Evolutionary conservation across 495 filamentous ascomycete genomes (phyloP), one percentile per base, ranked within the genome.

Genomic region (Umbilicaria muhlenbergii): DNA sequence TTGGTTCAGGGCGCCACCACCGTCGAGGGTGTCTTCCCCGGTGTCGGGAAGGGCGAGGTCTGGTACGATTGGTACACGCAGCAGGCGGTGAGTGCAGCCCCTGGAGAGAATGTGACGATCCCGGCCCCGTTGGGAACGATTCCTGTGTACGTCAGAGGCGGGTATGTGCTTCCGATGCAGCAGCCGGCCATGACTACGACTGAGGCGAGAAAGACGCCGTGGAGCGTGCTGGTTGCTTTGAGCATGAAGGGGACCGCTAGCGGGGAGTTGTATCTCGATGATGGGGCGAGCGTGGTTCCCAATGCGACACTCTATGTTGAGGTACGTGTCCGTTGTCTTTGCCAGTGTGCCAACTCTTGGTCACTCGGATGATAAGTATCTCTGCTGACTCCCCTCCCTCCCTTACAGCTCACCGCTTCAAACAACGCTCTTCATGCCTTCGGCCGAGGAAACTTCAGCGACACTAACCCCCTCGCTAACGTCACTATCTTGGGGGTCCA

Each of bases 51-150:
- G 2, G 76, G 74, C 4, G 69, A 75, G 42, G 47, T 77, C 8
- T 93, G 83, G 76, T 93, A 89, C 48, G 86, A 92, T 54, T 89
- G 83, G 82, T 88, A 91, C 57, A 78, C 66, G 13, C 67, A 73
- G 33, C 61, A 64, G 1, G 59, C 62, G 0, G 66, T 86, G 3
- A 49, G 61, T 5, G 77, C 71, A 1, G 24, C 65, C 38, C 55
- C 73, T 0, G 77, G 76, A 5, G 63, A 77, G 45, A 87, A 87
- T 48, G 72, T 77, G 2, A 86, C 80, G 0, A 80, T 91, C 41
- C 59, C 69, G 12, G 84, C 84, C 2, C 83, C 83, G 0, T 61
- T 91, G 11, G 81, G 79, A 1, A 80, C 89, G 44, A 91, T 91
- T 43, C 82, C 81, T 0, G 74, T 93, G 3, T 84, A 73, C 50